Percentiles rank a stretch among this genome's conserved stretches.
These are phyloP conservation scores for Botrytis fabae DNA, from an alignment of 2,329 filamentous ascomycete genomes.

Conservation along the genomic window DNA sequence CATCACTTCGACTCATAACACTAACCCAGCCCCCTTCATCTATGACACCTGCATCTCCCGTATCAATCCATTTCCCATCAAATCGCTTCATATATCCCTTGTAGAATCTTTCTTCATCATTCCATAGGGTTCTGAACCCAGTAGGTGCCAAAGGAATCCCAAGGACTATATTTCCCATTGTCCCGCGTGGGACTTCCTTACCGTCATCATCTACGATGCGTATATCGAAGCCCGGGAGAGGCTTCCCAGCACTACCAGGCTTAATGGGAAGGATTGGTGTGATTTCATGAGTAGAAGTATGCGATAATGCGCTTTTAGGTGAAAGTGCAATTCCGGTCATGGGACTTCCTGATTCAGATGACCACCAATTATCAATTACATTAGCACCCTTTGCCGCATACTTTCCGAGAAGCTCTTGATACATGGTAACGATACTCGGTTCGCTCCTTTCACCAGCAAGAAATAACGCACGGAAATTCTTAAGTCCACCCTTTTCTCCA, in stretches of 20 bases:
- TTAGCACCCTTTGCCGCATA: constrained; percentile 64
- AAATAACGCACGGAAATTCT: constrained; percentile 71
- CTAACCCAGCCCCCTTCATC: constrained; percentile 70
- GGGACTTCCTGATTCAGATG: constrained; percentile 67
- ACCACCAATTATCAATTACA: constrained; percentile 75
- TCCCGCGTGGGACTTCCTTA: constrained; percentile 65
- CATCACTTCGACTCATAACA: constrained; percentile 68
- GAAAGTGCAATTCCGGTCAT: constrained; percentile 66
- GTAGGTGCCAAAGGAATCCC: constrained; percentile 80
- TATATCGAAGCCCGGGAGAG: constrained; percentile 90
- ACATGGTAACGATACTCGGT: constrained; percentile 78
- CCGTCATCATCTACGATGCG: constrained; percentile 80
- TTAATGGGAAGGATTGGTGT: constrained; percentile 61
- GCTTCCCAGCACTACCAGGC: constrained; percentile 84
- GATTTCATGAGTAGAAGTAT: constrained; percentile 42
- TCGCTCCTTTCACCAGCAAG: constrained; percentile 88
- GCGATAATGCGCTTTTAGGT: constrained; percentile 59
- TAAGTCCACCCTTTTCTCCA: constrained; percentile 70
- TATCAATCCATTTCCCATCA: constrained; percentile 80
- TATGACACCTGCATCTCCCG: constrained; percentile 85
- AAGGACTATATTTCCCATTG: constrained; percentile 91
- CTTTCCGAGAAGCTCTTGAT: constrained; percentile 68
- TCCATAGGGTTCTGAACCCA: constrained; percentile 81
- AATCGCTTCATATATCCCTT: constrained; percentile 83
- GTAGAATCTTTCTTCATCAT: constrained; percentile 83